Evolutionary conservation across 2,329 filamentous ascomycete species (phyloP).

Genomic region (Chaetomium strumarium): DNA sequence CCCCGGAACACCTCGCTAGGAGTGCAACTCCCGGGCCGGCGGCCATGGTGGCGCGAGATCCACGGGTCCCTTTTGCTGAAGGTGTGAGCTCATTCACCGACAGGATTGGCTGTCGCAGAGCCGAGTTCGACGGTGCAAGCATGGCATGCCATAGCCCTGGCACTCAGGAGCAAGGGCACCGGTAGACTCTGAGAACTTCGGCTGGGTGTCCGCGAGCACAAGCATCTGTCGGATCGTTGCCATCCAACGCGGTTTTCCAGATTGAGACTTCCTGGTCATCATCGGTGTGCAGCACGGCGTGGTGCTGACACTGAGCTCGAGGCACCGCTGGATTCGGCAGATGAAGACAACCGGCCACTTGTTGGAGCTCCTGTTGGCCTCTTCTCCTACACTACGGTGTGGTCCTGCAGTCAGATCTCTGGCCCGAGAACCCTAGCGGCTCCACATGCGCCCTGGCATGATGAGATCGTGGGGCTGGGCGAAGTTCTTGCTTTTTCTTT

Average conservation of each 20-base stretch:
- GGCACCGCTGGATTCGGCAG: neutral
- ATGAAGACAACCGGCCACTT: neutral
- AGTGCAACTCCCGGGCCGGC: conserved; percentile 1
- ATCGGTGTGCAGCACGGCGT: neutral
- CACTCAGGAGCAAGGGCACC: neutral
- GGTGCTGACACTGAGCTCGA: neutral
- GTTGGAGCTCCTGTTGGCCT: no score
- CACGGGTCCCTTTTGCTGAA: conserved; percentile 1
- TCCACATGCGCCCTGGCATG: conserved; percentile 13
- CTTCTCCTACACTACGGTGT: neutral
- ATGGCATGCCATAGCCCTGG: neutral
- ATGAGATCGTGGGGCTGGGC: conserved; percentile 16
- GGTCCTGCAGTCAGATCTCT: neutral
- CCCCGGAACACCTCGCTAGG: conserved; percentile 1
- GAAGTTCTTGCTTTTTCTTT: conserved; percentile 13
- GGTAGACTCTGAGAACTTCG: conserved; percentile 7
- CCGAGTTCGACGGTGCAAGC: neutral
- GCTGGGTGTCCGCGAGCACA: conserved; percentile 7
- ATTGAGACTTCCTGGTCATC: conserved; percentile 7
- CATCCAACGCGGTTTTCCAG: conserved; percentile 14
- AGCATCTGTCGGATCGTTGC: neutral
- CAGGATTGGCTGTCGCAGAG: conserved; percentile 9
- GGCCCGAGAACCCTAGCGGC: conserved; percentile 14
- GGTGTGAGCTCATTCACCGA: neutral
- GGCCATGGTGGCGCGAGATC: conserved; percentile 11